phyloP scores from a whole-genome alignment of 2,329 filamentous ascomycete genomes.

The Aspergillus eucalypticola region DNA sequence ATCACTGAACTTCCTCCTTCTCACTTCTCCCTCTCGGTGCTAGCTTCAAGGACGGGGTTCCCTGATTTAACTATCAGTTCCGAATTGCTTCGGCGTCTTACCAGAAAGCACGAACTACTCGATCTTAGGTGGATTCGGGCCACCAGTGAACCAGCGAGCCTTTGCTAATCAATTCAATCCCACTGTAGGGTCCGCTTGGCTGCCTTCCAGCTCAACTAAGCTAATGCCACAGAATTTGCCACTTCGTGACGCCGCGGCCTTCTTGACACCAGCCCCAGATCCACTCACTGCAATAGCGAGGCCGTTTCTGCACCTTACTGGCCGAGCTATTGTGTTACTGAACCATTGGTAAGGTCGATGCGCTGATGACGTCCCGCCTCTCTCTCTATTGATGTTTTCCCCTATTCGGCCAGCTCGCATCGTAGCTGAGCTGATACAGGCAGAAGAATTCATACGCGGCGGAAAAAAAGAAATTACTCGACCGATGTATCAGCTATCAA shows the following conservation, averaged over 20 bases:
- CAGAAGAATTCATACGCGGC: background rate
- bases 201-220: background rate
- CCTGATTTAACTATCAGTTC: no score
- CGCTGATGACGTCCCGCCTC: background rate
- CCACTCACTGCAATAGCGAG: conserved; percentile 16
- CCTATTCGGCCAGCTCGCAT: background rate
- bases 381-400: background rate
- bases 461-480: background rate
- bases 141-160: background rate
- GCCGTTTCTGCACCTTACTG: background rate
- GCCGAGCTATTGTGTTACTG: background rate
- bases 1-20: background rate
- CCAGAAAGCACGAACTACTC: no score
- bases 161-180: background rate
- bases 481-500: background rate
- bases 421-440: background rate
- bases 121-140: no score
- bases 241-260: conserved; percentile 8
- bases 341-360: background rate
- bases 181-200: no score
- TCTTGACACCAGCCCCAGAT: conserved; percentile 12
- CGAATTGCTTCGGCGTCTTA: no score
- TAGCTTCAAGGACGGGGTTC: no score
- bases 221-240: conserved; percentile 8
- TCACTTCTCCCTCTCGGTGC: background rate